phyloP scores from a whole-genome alignment of 179 eudicot genomes.

The Heliamphora pulchella region DNA sequence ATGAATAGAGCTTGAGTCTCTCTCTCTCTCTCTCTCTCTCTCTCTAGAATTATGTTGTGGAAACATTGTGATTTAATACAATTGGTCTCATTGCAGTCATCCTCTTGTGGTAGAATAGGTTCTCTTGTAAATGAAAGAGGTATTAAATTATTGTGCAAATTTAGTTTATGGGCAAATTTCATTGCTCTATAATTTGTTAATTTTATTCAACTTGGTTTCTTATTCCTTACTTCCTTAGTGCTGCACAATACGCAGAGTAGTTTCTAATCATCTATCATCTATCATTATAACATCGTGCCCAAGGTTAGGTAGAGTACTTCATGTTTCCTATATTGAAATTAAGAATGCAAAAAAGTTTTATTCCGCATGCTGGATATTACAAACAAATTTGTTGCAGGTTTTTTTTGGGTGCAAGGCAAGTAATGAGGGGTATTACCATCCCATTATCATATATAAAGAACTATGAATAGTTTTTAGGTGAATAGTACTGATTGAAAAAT shows the following conservation, averaged over 20 bases:
- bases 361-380: neutral
- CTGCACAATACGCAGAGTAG: neutral
- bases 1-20: no score
- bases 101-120: neutral
- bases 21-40: no score
- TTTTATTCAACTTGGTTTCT: neutral
- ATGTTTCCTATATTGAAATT: neutral
- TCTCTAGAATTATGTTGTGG: no score
- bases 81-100: neutral
- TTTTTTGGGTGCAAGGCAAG: neutral
- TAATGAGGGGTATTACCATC: neutral
- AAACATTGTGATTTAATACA: no score
- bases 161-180: neutral
- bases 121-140: neutral
- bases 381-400: neutral
- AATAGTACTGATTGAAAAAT: no score
- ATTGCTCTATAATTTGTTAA: neutral
- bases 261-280: neutral
- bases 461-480: neutral
- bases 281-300: neutral
- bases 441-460: neutral
- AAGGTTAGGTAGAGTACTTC: no score
- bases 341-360: neutral
- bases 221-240: neutral
- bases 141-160: neutral